Base-by-base conservation (phyloP, 2,329 filamentous ascomycete genomes). In the Alternaria sp. region DNA sequence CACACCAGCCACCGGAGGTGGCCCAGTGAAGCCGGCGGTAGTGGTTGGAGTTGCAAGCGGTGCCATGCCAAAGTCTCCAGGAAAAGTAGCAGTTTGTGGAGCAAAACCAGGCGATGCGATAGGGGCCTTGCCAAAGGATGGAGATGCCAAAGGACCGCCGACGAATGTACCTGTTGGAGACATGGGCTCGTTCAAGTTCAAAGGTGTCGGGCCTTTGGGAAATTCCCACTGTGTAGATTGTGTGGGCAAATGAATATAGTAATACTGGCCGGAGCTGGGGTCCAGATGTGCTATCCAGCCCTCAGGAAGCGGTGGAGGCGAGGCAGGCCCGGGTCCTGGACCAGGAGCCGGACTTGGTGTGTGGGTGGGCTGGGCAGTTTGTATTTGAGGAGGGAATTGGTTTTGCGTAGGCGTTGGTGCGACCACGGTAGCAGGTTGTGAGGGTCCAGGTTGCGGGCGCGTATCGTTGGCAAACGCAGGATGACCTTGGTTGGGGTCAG, bases 211-310 rank as follows among this genome's bases (percentile, higher is more conserved):
- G 0, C 94, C 94, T 80, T 97, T 98, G 28, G 95, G 95, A 68
- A 98, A 98, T 74, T 99, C 95, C 95, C 95, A 99, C 76, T 99
- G 95, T 0, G 95, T 99, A 3, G 94, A 93, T 75, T 98, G 95
- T 0, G 92, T 94, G 1, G 94, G 91, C 30, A 99, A 85, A 77
- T 99, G 95, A 61, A 99, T 99, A 74, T 99, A 99, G 79, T 99
- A 99, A 79, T 98, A 99, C 75, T 98, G 94, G 1, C 95, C 95
- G 2, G 94, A 98, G 75, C 91, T 97, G 67, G 93, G 91, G 76
- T 99, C 95, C 5, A 98, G 85, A 77, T 98, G 95, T 20, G 95
- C 93, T 73, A 99, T 98, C 95, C 95, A 99, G 34, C 95, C 95
- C 81, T 99, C 95, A 6, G 95, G 95, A 16, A 99, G 85, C 3